phyloP scores from a whole-genome alignment of 345 rosid species.

The Camelina laxa region DNA sequence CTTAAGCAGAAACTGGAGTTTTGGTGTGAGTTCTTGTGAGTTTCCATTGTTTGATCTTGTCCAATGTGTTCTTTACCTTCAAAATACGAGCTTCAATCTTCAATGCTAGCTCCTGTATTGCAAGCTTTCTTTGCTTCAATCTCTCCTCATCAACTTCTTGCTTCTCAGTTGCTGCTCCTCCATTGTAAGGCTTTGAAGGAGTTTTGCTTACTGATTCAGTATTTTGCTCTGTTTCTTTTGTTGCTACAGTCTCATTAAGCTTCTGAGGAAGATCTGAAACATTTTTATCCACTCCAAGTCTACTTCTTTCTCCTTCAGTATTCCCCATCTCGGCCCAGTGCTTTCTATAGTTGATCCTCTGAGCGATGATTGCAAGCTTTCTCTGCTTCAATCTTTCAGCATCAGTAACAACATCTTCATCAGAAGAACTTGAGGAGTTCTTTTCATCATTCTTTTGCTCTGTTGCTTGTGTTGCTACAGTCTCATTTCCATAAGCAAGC shows the following conservation, averaged over 20 bases:
- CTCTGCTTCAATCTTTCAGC: not conserved
- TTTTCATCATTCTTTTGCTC: not conserved
- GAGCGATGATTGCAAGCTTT: not conserved
- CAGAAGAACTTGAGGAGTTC: not conserved
- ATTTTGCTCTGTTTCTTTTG: not conserved
- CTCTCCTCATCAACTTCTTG: conserved; percentile 3
- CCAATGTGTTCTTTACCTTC: conserved; percentile 19
- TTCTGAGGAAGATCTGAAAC: not conserved
- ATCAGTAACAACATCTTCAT: not conserved
- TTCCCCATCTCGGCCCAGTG: not conserved
- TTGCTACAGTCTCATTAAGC: conserved; percentile 7
- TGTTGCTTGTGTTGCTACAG: conserved; percentile 12
- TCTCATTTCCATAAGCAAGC: not conserved
- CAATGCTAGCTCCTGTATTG: not conserved
- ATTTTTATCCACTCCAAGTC: not conserved
- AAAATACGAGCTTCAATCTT: conserved; percentile 7
- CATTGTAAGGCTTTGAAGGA: not conserved
- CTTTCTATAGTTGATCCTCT: conserved; percentile 11
- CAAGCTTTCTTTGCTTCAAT: conserved; percentile 7
- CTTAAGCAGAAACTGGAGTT: not conserved
- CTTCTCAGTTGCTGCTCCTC: not conserved
- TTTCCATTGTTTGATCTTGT: conserved; percentile 17
- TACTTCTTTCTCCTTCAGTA: not conserved
- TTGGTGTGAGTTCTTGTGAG: not conserved
- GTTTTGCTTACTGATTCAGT: not conserved